A percentile compares a stretch with the other conserved stretches of the same genome.
These are phyloP conservation scores for Saccharomyces eubayanus DNA, from an alignment of 805 yeast species.

Conservation along the genomic window DNA sequence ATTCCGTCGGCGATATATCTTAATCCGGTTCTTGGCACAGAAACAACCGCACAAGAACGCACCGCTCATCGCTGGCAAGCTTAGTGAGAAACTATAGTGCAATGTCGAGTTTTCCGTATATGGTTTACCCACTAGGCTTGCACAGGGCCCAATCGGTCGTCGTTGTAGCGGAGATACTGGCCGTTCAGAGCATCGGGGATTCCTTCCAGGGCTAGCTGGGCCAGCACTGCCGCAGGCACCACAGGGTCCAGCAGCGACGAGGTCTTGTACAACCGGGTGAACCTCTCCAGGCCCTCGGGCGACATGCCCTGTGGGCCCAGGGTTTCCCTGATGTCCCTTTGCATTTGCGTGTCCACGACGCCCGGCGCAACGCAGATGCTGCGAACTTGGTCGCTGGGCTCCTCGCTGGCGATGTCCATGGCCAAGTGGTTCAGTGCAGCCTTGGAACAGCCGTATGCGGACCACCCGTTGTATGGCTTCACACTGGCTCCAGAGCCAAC, in stretches of 20 bases:
- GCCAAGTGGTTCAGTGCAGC: constrained; percentile 77
- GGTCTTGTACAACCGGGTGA: constrained; percentile 48
- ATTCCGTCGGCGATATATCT: not conserved
- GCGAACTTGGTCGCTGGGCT: constrained; percentile 31
- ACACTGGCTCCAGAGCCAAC: constrained; percentile 82
- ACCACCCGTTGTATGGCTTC: constrained; percentile 44
- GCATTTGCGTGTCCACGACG: constrained; percentile 83
- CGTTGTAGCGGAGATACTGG: constrained; percentile 50
- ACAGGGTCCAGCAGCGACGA: constrained; percentile 54
- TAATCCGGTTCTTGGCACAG: not conserved
- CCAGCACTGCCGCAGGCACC: constrained; percentile 60
- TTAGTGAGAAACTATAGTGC: not conserved
- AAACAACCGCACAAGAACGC: not conserved
- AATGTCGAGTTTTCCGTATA: not conserved
- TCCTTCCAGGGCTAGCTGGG: constrained; percentile 53
- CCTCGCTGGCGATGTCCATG: constrained; percentile 53
- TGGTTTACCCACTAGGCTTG: not conserved
- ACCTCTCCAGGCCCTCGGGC: constrained; percentile 44
- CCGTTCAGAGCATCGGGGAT: constrained; percentile 52
- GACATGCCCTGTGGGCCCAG: constrained; percentile 49
- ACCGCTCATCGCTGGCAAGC: not conserved
- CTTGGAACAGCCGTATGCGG: constrained; percentile 82
- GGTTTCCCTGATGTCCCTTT: constrained; percentile 54
- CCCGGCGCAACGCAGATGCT: constrained; percentile 80
- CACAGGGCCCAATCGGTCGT: constrained; percentile 10